A percentile compares a stretch with the other conserved stretches of the same genome.
phyloP scores from a whole-genome alignment of 257 asterid genomes.

The Solanum lignicaule region DNA sequence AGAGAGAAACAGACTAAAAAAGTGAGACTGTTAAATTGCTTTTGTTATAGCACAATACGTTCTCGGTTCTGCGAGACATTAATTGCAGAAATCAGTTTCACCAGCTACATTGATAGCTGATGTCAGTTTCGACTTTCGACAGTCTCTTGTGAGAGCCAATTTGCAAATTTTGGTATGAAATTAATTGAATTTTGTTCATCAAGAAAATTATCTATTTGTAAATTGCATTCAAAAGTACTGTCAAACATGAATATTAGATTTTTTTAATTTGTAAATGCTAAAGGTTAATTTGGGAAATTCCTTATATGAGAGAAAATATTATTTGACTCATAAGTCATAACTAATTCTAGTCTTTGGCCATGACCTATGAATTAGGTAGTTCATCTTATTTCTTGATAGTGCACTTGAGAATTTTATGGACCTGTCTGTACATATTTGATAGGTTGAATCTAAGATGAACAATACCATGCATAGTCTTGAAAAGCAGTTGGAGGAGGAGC shows the following conservation, averaged over 20 bases:
- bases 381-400: not conserved
- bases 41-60: not conserved
- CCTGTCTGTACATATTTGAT: not conserved
- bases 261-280: not conserved
- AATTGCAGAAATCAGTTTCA: not conserved
- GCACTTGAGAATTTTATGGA: not conserved
- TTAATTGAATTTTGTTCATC: not conserved
- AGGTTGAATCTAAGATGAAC: constrained; percentile 24
- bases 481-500: constrained; percentile 18
- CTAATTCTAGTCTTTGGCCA: not conserved
- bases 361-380: not conserved
- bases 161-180: not conserved
- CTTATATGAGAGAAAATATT: not conserved
- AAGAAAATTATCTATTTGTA: not conserved
- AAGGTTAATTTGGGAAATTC: not conserved
- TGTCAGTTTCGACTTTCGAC: not conserved
- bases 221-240: not conserved
- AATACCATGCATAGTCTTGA: constrained; percentile 20
- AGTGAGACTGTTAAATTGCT: not conserved
- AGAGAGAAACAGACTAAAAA: not conserved
- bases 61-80: not conserved
- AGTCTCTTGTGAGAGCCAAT: not conserved
- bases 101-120: not conserved
- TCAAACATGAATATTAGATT: not conserved
- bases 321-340: not conserved